A percentile compares a stretch with the other conserved stretches of the same genome.
These are phyloP conservation scores for Auricularia heimuer DNA, from an alignment of 768 basidiomycete species.

Conservation along the genomic window DNA sequence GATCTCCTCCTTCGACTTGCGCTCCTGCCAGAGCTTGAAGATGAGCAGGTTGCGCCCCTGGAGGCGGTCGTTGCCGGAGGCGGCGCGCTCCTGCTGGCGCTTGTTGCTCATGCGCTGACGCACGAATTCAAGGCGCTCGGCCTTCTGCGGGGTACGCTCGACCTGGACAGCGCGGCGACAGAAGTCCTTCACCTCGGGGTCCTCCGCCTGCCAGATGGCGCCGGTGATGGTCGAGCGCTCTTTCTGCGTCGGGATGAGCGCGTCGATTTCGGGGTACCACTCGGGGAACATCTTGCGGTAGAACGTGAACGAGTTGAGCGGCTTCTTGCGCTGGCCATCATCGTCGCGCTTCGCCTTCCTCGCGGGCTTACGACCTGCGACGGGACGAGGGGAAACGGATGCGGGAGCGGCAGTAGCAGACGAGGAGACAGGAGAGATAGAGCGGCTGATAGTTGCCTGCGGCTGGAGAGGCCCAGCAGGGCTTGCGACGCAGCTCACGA, in stretches of 20 bases:
- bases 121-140: neutral
- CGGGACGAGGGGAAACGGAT: neutral
- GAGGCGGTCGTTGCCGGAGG: neutral
- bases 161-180: neutral
- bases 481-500: too few relatives aligned
- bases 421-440: neutral
- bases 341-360: neutral
- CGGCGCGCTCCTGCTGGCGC: neutral
- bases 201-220: conserved; percentile 1
- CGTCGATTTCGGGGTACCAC: neutral
- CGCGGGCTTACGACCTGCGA: neutral
- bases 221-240: neutral
- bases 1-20: neutral
- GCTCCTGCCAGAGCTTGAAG: neutral
- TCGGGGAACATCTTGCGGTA: conserved; percentile 2
- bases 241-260: neutral
- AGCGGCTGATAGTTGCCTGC: neutral
- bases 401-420: neutral
- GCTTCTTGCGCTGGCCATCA: neutral
- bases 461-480: neutral
- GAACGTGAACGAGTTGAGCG: conserved; percentile 1
- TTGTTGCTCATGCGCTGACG: neutral
- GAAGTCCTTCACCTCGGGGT: neutral
- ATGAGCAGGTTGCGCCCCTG: neutral
- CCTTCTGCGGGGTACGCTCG: neutral